Percentiles rank a stretch among this genome's conserved stretches.
Conservation (phyloP, 371 early-diverging fungal species). For the Lichtheimia ramosa region DNA sequence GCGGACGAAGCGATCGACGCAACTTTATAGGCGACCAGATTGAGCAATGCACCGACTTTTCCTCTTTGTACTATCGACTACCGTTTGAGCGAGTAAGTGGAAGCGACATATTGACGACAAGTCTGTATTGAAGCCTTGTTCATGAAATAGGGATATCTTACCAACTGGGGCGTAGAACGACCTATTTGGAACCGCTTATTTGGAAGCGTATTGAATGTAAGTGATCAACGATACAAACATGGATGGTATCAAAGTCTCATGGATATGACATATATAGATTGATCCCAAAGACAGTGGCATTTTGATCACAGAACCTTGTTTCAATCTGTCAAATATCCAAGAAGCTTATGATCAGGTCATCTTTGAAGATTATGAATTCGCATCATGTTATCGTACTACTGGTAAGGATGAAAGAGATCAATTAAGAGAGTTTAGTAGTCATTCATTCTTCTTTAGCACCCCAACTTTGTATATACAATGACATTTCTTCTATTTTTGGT, state of each 20-base stretch:
- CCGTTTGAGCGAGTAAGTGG: conserved; percentile 74
- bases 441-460: conserved; percentile 20
- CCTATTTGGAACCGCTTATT: conserved; percentile 80
- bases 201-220: conserved; percentile 57
- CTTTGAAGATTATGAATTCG: conserved; percentile 85
- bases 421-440: neutral
- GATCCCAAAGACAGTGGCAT: conserved; percentile 64
- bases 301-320: conserved; percentile 78
- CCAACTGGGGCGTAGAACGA: conserved; percentile 78
- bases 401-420: conserved; percentile 22
- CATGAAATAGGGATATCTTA: conserved; percentile 61
- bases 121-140: neutral
- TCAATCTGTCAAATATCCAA: conserved; percentile 75
- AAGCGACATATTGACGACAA: neutral
- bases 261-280: conserved; percentile 33
- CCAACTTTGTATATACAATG: conserved; percentile 50
- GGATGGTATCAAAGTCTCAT: neutral
- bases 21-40: conserved; percentile 72
- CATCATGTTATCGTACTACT: conserved; percentile 59
- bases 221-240: neutral
- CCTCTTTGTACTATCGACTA: conserved; percentile 73
- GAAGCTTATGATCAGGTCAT: conserved; percentile 78
- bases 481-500: conserved; percentile 49
- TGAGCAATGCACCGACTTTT: conserved; percentile 65
- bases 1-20: conserved; percentile 60